These are phyloP conservation scores for Citrullus colocynthis DNA, from an alignment of 306 rosid species.

Conservation along the genomic window DNA sequence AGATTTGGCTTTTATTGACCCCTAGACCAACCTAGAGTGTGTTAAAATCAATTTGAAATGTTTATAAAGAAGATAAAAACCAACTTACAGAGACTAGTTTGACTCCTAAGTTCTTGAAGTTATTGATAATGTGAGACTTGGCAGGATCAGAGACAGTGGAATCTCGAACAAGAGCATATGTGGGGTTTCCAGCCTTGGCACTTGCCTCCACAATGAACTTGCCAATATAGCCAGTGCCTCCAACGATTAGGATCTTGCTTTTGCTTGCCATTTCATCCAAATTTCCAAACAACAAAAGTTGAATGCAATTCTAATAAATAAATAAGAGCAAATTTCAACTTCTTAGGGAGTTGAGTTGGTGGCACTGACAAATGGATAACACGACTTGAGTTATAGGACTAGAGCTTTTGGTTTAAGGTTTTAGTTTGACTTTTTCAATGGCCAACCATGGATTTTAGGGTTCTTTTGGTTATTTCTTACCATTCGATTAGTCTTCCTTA, in stretches of 20 bases:
- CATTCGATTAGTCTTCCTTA: neutral
- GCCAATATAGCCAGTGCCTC: neutral
- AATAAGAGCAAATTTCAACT: too few species aligned
- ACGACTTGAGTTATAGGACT: neutral
- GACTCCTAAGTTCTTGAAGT: neutral
- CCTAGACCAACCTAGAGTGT: too few species aligned
- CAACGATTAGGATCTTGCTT: neutral
- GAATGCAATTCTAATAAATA: too few species aligned
- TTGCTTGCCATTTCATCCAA: neutral
- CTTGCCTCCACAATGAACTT: neutral
- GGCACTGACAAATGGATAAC: too few species aligned
- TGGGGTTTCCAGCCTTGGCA: neutral
- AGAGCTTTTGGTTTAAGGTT: neutral
- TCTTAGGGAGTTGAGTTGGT: too few species aligned
- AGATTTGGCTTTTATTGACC: too few species aligned
- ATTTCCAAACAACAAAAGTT: neutral
- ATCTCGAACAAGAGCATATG: neutral
- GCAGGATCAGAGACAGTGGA: neutral
- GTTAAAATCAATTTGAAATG: neutral
- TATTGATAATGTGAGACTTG: neutral
- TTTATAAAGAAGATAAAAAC: neutral
- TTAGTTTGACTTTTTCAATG: neutral
- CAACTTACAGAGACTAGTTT: neutral
- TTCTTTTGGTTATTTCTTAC: too few species aligned
- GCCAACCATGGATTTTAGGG: neutral